phyloP scores from a whole-genome alignment of 2,329 filamentous ascomycete genomes.

The Arthrobotrys conoides region DNA sequence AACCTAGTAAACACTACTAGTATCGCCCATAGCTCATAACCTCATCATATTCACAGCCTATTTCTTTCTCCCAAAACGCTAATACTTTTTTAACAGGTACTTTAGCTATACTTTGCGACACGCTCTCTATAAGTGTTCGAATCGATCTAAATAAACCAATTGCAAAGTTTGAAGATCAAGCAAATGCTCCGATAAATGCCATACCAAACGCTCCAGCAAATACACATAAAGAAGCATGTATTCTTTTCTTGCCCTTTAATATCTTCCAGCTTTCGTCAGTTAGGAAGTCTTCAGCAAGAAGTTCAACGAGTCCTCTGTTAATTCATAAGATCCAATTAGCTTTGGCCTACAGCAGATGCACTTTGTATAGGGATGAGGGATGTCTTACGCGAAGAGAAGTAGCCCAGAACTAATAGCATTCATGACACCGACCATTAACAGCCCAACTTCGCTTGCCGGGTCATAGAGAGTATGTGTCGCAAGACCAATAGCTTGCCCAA shows the following conservation, averaged over 20 bases:
- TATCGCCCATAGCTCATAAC: background rate
- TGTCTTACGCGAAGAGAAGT: conserved; percentile 62
- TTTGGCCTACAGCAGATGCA: no score
- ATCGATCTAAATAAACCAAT: background rate
- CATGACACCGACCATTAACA: conserved; percentile 77
- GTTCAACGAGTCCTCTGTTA: conserved; percentile 72
- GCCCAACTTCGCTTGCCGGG: conserved; percentile 75
- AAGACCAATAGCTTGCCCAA: conserved; percentile 77
- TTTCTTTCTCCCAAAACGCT: background rate
- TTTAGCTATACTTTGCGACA: background rate
- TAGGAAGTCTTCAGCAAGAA: conserved; percentile 77
- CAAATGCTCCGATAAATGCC: conserved; percentile 78
- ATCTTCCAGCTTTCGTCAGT: conserved; percentile 70
- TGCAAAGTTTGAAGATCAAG: conserved; percentile 13
- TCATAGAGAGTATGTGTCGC: conserved; percentile 74
- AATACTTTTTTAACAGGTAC: no score
- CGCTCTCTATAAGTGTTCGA: background rate
- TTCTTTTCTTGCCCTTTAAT: conserved; percentile 74
- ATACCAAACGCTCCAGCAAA: conserved; percentile 77
- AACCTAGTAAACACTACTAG: conserved; percentile 1
- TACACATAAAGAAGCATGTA: conserved; percentile 76
- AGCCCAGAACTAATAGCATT: conserved; percentile 71
- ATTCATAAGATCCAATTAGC: conserved; percentile 63
- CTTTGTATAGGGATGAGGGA: conserved; percentile 71
- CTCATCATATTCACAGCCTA: conserved; percentile 10